Percentiles rank a stretch among this genome's conserved stretches.
These are phyloP conservation scores for Trifolium pratense DNA, from an alignment of 306 rosid genomes.

Conservation along the genomic window DNA sequence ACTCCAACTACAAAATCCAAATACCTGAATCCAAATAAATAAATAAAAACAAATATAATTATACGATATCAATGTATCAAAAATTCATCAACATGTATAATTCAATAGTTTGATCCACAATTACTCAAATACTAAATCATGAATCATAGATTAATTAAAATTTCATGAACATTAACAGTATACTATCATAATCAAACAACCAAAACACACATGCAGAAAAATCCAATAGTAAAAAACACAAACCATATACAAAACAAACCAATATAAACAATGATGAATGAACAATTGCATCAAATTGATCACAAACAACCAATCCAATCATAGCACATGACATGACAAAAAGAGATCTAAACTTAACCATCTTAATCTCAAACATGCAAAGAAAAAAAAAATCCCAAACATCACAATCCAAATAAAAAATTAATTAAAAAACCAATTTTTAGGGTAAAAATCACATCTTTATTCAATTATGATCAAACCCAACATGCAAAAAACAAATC, in stretches of 20 bases:
- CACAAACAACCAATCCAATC: constrained; percentile 23
- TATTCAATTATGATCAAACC: constrained; percentile 24
- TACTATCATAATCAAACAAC: neutral
- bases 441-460: constrained; percentile 24
- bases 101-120: constrained; percentile 37
- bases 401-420: constrained; percentile 9
- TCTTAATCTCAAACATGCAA: constrained; percentile 44
- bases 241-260: constrained; percentile 1
- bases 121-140: constrained; percentile 18
- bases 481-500: constrained; percentile 46
- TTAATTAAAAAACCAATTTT: neutral
- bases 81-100: constrained; percentile 25
- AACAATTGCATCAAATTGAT: constrained; percentile 33
- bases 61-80: constrained; percentile 15
- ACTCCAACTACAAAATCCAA: constrained; percentile 48
- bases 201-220: neutral
- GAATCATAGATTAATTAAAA: neutral
- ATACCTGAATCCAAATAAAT: constrained; percentile 47
- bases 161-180: neutral
- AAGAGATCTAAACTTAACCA: constrained; percentile 37
- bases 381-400: constrained; percentile 32
- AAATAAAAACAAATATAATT: neutral
- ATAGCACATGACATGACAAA: neutral
- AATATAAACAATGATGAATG: constrained; percentile 6
- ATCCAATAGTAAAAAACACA: neutral